Conservation (phyloP, 2,329 filamentous ascomycete genomes). For the Falciphora oryzae region DNA sequence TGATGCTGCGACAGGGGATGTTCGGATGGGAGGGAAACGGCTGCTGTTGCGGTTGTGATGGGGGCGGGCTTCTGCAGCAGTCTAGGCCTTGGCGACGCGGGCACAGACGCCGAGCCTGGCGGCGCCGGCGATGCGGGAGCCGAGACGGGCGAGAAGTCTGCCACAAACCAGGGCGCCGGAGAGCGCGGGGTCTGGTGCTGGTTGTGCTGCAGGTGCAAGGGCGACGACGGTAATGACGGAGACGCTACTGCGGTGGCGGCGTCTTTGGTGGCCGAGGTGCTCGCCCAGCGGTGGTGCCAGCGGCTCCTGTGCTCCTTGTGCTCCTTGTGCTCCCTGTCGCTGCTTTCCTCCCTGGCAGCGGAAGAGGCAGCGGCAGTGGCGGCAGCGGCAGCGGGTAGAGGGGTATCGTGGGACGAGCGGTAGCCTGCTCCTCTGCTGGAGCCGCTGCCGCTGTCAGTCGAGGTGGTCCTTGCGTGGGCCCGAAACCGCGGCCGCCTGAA, state of each 20-base stretch:
- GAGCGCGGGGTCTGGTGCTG: constrained; percentile 10
- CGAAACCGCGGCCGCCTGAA: constrained; percentile 10
- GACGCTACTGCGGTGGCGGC: constrained; percentile 2
- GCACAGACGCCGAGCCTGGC: background rate
- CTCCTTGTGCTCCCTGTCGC: background rate
- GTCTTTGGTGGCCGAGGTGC: background rate
- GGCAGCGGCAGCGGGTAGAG: background rate
- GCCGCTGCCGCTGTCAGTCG: constrained; percentile 12
- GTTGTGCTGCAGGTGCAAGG: background rate
- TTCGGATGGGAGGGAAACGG: constrained; percentile 4
- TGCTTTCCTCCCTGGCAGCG: constrained; percentile 4
- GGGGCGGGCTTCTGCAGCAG: background rate
- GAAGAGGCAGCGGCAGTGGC: background rate
- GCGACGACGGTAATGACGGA: background rate
- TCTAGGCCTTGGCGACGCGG: background rate
- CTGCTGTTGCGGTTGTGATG: background rate
- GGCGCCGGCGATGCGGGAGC: background rate
- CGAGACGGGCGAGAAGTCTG: background rate
- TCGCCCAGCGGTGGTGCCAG: constrained; percentile 12
- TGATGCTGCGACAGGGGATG: background rate
- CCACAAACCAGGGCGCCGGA: constrained; percentile 14
- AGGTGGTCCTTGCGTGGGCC: constrained; percentile 12
- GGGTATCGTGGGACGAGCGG: constrained; percentile 11
- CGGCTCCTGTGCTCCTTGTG: constrained; percentile 19
- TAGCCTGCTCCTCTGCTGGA: constrained; percentile 4